Conservation (phyloP, 257 asterid species). For the Marsdenia floribunda region DNA sequence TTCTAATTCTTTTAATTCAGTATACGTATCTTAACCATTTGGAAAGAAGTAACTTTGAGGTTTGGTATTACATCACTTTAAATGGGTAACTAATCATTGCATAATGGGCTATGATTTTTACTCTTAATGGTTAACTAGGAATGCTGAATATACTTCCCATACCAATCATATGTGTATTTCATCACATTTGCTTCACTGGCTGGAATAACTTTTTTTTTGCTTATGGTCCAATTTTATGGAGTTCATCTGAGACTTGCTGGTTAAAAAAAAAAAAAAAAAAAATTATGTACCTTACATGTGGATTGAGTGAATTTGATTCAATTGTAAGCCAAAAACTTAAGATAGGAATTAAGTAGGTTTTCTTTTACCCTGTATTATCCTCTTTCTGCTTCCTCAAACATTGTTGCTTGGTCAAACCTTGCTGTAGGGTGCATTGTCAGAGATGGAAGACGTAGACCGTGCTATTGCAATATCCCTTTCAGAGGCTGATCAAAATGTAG, state of each 20-base stretch:
- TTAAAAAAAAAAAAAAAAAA: too few species aligned
- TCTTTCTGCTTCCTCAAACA: background rate
- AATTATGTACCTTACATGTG: background rate
- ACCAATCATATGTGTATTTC: background rate
- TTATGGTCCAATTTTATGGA: background rate
- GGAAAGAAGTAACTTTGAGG: background rate
- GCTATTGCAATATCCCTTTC: conserved; percentile 83
- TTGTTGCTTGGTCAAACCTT: background rate
- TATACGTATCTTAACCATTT: background rate
- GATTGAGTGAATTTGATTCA: background rate
- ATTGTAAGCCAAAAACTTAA: background rate
- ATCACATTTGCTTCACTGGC: background rate
- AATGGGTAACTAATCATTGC: background rate
- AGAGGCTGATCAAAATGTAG: conserved; percentile 64
- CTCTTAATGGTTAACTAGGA: too few species aligned
- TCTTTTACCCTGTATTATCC: background rate
- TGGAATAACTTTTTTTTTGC: background rate
- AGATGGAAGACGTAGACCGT: conserved; percentile 65
- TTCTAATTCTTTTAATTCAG: background rate
- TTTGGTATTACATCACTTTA: background rate
- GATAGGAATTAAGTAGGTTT: background rate
- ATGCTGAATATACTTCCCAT: background rate
- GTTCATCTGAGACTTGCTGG: background rate
- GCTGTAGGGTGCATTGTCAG: conserved; percentile 53
- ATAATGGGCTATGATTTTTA: background rate